Percentiles rank a stretch among this genome's conserved stretches.
These are phyloP conservation scores for Sclerotinia glacialis DNA, from an alignment of 2,329 filamentous ascomycete genomes.

Conservation along the genomic window DNA sequence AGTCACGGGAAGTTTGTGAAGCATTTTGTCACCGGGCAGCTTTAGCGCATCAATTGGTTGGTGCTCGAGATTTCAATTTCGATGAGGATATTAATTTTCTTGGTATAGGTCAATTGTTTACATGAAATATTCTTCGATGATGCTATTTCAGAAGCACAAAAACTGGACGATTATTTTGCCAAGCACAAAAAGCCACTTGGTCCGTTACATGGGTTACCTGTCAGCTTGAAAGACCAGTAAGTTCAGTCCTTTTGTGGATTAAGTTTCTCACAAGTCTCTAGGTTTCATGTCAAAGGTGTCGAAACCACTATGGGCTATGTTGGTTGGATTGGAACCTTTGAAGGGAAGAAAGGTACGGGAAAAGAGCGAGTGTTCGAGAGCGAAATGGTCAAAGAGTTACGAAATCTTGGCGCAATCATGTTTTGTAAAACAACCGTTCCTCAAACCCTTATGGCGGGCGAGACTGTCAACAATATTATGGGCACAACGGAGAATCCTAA, in stretches of 20 bases:
- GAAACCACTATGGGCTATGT: conserved; percentile 56
- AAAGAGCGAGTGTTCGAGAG: conserved; percentile 54
- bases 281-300: conserved; percentile 38
- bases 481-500: conserved; percentile 42
- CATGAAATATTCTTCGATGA: conserved; percentile 56
- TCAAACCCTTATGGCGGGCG: conserved; percentile 41
- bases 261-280: conserved; percentile 1
- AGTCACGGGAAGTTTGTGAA: conserved; percentile 51
- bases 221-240: conserved; percentile 43
- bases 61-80: conserved; percentile 46
- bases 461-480: conserved; percentile 48
- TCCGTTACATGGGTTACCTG: conserved; percentile 44
- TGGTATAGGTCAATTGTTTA: conserved; percentile 54
- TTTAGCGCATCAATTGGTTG: conserved; percentile 55
- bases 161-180: conserved; percentile 51
- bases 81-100: conserved; percentile 42
- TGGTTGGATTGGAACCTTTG: conserved; percentile 60
- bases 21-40: conserved; percentile 55
- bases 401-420: conserved; percentile 43
- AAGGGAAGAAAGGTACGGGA: conserved; percentile 51
- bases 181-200: conserved; percentile 41
- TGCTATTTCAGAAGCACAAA: conserved; percentile 50
- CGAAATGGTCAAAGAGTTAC: conserved; percentile 43
- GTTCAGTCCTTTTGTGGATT: neutral
- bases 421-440: conserved; percentile 45